Base-by-base conservation (phyloP, 805 yeast species). In the Pichia rugopelliculosa region DNA sequence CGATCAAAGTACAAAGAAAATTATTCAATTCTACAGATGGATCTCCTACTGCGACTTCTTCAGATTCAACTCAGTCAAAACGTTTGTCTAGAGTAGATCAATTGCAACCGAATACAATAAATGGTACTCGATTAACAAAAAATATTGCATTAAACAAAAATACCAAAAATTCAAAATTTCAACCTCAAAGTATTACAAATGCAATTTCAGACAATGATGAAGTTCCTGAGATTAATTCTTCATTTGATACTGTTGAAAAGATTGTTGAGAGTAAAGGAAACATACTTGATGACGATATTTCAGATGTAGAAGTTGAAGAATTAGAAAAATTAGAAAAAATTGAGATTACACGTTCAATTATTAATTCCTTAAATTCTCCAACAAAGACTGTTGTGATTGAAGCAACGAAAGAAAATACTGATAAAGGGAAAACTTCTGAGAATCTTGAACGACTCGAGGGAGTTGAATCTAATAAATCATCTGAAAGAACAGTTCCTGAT, bases 131-230 rank as follows among this genome's bases (percentile, higher is more conserved):
- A 27, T 40, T 62, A n/a, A 62, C 66, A 1, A 62, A 61, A 45
- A 56, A 53, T 39, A 61, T 62, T 17, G 65, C 64, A 17, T 49
- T 60, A 36, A 58, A 58, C 18, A 57, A 55, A 43, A 52, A 41
- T 10, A 40, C 42, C 6, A 57, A 51, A 37, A 55, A 42, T 27
- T 42, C 49, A 25, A 46, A 27, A 6, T 53, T 57, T 33, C 41
- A 53, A 38, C 47, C 52, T 8, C 56, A 53, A 22, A 39, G 36
- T 18, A 46, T 53, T 25, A 36, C 42, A 12, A 51, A 45, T 36
- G 53, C 46, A 15, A 45, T 47, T 17, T 41, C 48, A 7, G 15
- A 4, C n/a, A 22, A 37, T 4, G 23, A 37, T 13, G 39, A 22
- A 12, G 39, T 37, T 37, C n/a, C 42, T 27, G 21, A 45, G 39